Percentiles rank a stretch among this genome's conserved stretches.
phyloP scores from a whole-genome alignment of 2,329 filamentous ascomycete genomes.

The Colletotrichum destructivum region DNA sequence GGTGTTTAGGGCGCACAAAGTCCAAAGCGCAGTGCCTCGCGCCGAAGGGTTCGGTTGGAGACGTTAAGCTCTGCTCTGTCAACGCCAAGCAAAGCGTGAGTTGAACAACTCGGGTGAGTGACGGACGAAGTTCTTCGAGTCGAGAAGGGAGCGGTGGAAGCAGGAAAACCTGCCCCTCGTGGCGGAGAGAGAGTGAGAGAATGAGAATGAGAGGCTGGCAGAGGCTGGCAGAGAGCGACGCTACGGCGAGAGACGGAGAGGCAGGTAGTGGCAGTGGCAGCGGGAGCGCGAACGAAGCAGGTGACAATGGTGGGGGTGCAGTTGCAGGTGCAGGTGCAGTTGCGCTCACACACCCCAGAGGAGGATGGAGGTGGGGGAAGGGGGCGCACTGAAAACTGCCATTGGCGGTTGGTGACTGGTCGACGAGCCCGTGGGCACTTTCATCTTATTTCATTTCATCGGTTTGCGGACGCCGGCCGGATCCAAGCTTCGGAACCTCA shows the following conservation, averaged over 20 bases:
- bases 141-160: slow-evolving; percentile 16
- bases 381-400: slow-evolving; percentile 17
- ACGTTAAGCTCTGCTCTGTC: slow-evolving; percentile 1
- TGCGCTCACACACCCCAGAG: slow-evolving; percentile 18
- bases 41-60: slow-evolving; percentile 4
- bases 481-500: slow-evolving; percentile 23
- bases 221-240: slow-evolving; percentile 27
- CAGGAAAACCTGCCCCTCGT: slow-evolving; percentile 39
- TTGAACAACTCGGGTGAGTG: neutral
- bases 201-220: slow-evolving; percentile 24
- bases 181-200: slow-evolving; percentile 31
- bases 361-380: slow-evolving; percentile 20
- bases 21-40: slow-evolving; percentile 25
- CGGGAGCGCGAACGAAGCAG: slow-evolving; percentile 24
- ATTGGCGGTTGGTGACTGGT: slow-evolving; percentile 32
- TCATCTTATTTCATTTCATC: slow-evolving; percentile 14
- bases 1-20: slow-evolving; percentile 10
- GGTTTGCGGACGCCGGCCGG: slow-evolving; percentile 19
- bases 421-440: slow-evolving; percentile 16
- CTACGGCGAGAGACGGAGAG: slow-evolving; percentile 14
- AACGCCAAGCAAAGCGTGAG: neutral
- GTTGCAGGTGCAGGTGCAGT: no score
- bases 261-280: slow-evolving; percentile 3
- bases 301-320: slow-evolving; percentile 36
- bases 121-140: slow-evolving; percentile 5